Conservation (phyloP, 345 rosid genomes). For the Salix suchowensis region DNA sequence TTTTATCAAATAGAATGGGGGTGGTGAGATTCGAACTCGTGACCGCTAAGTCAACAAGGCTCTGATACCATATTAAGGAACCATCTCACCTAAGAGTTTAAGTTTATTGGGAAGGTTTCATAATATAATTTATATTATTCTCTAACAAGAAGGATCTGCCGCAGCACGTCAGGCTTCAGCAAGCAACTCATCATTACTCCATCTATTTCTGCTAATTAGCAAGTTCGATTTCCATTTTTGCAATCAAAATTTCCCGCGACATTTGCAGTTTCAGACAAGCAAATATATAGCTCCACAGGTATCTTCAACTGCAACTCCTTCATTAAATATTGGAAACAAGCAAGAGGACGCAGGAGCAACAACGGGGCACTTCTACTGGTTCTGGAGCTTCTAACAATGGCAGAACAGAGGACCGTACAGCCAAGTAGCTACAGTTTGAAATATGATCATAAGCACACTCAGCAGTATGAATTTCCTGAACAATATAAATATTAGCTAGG, state of each 20-base stretch:
- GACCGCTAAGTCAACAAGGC: too few species aligned
- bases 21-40: too few species aligned
- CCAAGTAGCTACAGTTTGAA: slow-evolving; percentile 23
- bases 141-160: too few species aligned
- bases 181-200: too few species aligned
- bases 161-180: too few species aligned
- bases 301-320: slow-evolving; percentile 31
- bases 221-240: slow-evolving; percentile 34
- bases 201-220: slow-evolving; percentile 11
- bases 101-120: rapidly evolving
- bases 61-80: too few species aligned
- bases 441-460: too few species aligned
- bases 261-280: slow-evolving; percentile 31
- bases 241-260: slow-evolving; percentile 26
- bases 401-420: slow-evolving; percentile 14
- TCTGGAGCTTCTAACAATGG: slow-evolving; percentile 46
- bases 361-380: slow-evolving; percentile 26
- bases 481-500: too few species aligned
- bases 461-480: too few species aligned
- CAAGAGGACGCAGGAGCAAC: slow-evolving; percentile 40
- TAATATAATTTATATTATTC: too few species aligned
- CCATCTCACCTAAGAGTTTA: too few species aligned
- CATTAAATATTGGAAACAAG: slow-evolving; percentile 27
- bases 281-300: slow-evolving; percentile 46
- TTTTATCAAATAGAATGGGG: too few species aligned